Evolutionary conservation across 371 early-diverging fungal genomes (phyloP).

Genomic region (Phascolomyces articulosus): DNA sequence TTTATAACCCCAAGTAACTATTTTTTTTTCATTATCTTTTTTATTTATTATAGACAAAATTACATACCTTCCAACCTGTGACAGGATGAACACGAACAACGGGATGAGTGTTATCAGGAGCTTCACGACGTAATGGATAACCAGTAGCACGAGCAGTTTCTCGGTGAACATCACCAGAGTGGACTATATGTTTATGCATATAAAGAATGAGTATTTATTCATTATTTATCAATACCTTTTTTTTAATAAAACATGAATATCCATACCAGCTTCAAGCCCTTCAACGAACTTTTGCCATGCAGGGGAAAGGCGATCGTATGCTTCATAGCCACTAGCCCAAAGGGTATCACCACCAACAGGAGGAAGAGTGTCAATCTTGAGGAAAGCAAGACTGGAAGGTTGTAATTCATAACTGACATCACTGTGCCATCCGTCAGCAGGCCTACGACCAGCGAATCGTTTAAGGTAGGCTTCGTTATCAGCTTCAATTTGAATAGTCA

Average conservation of each 20-base stretch:
- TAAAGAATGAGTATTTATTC: too few relatives aligned
- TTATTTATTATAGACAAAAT: too few relatives aligned
- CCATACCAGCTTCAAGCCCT: constrained; percentile 36
- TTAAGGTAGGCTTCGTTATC: neutral
- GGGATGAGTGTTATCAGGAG: constrained; percentile 54
- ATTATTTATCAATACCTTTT: too few relatives aligned
- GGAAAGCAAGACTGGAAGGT: constrained; percentile 59
- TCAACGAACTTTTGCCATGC: constrained; percentile 58
- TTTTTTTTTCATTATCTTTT: too few relatives aligned
- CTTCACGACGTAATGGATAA: constrained; percentile 45
- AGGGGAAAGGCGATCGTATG: constrained; percentile 65
- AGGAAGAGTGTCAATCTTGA: constrained; percentile 57
- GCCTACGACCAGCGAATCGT: neutral
- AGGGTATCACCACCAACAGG: constrained; percentile 61
- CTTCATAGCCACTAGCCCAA: constrained; percentile 60
- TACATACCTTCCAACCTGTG: constrained; percentile 58
- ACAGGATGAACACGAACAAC: constrained; percentile 69
- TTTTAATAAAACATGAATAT: neutral
- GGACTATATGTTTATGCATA: constrained; percentile 36
- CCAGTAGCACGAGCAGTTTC: constrained; percentile 40
- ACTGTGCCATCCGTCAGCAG: constrained; percentile 46
- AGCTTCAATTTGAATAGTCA: constrained; percentile 1
- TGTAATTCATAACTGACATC: constrained; percentile 68
- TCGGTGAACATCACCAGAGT: constrained; percentile 54
- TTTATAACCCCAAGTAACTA: too few relatives aligned